A percentile compares a stretch with the other conserved stretches of the same genome.
Evolutionary conservation across 176 grass and related monocot species (phyloP).

Genomic region (Lolium perenne): DNA sequence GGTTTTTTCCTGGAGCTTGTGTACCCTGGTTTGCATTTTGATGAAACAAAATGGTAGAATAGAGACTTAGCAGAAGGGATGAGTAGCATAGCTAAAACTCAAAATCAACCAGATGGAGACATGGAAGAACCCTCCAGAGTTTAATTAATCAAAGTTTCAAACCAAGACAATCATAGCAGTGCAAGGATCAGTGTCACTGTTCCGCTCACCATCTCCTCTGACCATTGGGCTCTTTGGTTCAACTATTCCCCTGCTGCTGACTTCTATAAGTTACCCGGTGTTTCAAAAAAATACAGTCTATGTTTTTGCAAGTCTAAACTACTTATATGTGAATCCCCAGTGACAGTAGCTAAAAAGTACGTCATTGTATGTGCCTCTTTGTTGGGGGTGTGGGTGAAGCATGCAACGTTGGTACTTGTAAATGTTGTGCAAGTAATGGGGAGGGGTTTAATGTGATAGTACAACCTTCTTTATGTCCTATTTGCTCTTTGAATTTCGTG

Average conservation of each 20-base stretch:
- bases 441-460: not conserved
- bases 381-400: not conserved
- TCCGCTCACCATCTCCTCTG: not conserved
- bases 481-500: slow-evolving; percentile 39
- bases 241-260: not conserved
- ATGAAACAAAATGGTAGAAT: slow-evolving; percentile 19
- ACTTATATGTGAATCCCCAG: not conserved
- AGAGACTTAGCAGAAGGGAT: not conserved
- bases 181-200: not conserved
- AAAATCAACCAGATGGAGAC: not conserved
- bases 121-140: not conserved
- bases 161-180: slow-evolving; percentile 29
- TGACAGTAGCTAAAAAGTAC: not conserved
- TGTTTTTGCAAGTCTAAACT: not conserved
- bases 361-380: not conserved
- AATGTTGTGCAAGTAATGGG: slow-evolving; percentile 21
- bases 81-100: not conserved
- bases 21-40: not conserved
- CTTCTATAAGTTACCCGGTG: not conserved
- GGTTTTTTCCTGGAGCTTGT: not conserved
- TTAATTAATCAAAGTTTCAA: slow-evolving; percentile 1
- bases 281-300: not conserved
- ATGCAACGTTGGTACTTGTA: not conserved
- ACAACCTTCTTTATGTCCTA: slow-evolving; percentile 21
- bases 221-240: not conserved